phyloP scores from a whole-genome alignment of 2,329 filamentous ascomycete genomes.

The Neofusicoccum ribis region DNA sequence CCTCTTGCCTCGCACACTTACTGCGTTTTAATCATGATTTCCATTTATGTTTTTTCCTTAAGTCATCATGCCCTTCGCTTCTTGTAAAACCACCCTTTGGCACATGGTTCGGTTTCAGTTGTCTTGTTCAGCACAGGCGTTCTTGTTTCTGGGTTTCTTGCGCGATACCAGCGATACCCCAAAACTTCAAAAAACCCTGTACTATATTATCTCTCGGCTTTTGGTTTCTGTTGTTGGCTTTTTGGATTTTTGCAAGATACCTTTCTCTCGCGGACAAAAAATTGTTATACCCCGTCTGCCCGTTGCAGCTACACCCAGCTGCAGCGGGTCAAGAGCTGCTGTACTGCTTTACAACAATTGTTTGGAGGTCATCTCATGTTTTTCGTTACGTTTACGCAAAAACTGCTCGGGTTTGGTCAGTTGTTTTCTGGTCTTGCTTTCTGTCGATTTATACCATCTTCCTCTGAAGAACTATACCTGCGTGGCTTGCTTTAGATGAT shows the following conservation, averaged over 20 bases:
- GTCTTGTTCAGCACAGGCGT: slow-evolving; percentile 11
- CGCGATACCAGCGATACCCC: slow-evolving; percentile 17
- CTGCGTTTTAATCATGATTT: slow-evolving; percentile 13
- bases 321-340: slow-evolving; percentile 9
- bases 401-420: slow-evolving; percentile 9
- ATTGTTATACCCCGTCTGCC: slow-evolving; percentile 34
- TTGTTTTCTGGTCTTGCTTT: slow-evolving; percentile 11
- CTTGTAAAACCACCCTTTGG: slow-evolving; percentile 1
- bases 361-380: slow-evolving; percentile 18
- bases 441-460: slow-evolving; percentile 13
- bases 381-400: slow-evolving; percentile 11
- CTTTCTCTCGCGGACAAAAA: slow-evolving; percentile 21
- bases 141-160: slow-evolving; percentile 11
- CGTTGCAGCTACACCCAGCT: neutral
- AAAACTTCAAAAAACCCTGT: slow-evolving; percentile 16
- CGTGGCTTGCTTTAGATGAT: slow-evolving; percentile 5
- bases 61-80: slow-evolving; percentile 7
- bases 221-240: neutral
- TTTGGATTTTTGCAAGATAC: slow-evolving; percentile 2
- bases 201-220: slow-evolving; percentile 4
- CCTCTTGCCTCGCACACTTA: neutral
- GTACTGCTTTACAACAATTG: slow-evolving; percentile 15
- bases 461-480: slow-evolving; percentile 7
- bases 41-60: neutral
- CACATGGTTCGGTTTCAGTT: neutral